These are phyloP conservation scores for Ogataea populi-albae DNA, from an alignment of 805 yeast genomes.

Conservation along the genomic window DNA sequence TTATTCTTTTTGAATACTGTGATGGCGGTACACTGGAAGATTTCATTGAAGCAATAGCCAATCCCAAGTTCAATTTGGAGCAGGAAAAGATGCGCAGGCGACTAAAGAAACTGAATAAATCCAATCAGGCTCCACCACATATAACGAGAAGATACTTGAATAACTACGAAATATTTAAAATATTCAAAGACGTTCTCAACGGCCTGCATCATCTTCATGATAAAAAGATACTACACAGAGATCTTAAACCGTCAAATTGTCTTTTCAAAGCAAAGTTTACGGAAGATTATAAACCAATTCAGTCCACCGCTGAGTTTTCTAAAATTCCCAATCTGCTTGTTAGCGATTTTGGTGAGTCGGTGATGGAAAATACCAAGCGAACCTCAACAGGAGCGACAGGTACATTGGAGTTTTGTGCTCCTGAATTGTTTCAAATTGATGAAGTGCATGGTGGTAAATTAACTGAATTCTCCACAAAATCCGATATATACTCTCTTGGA, in stretches of 20 bases:
- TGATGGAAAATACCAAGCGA: constrained; percentile 61
- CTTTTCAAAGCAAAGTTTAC: constrained; percentile 45
- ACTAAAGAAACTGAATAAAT: constrained; percentile 14
- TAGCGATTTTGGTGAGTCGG: constrained; percentile 89
- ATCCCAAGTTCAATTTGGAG: constrained; percentile 37
- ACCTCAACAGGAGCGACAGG: constrained; percentile 83
- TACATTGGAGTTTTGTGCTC: constrained; percentile 84
- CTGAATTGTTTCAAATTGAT: constrained; percentile 56
- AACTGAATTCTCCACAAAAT: constrained; percentile 61
- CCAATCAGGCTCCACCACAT: not conserved
- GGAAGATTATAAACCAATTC: constrained; percentile 23
- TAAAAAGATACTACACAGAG: constrained; percentile 80
- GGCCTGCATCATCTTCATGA: constrained; percentile 74
- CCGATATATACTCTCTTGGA: constrained; percentile 83
- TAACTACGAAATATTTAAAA: constrained; percentile 61
- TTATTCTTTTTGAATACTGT: constrained; percentile 82
- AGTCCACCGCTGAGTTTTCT: constrained; percentile 21
- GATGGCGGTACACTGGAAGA: constrained; percentile 85
- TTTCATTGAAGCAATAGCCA: constrained; percentile 40
- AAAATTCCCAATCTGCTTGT: constrained; percentile 68
- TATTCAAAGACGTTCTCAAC: constrained; percentile 61
- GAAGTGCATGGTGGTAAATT: constrained; percentile 32
- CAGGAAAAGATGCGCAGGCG: constrained; percentile 35
- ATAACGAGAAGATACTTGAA: constrained; percentile 33
- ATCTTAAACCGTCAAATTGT: constrained; percentile 87